Evolutionary conservation across 139 green algal genomes (phyloP), one percentile per base, ranked within the genome.

Genomic region (Chlorella vulgaris): DNA sequence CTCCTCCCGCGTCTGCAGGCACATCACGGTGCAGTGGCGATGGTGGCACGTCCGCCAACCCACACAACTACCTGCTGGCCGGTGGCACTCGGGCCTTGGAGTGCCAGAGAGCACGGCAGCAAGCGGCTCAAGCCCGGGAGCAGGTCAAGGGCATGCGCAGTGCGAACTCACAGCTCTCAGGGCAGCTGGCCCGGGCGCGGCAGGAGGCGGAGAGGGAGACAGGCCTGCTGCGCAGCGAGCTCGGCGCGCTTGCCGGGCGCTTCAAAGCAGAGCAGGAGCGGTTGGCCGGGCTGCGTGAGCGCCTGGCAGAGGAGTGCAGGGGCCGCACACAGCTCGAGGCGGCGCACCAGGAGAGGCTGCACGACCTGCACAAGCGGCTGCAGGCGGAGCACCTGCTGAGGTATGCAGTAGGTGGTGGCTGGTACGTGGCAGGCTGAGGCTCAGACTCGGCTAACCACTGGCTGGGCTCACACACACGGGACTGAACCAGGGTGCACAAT

Each of bases 261-360:
- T 76, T 84, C 35, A 83, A 70, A 6, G 29, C 50, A 7, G 83
- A 87, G 77, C 83, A 87, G 40, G 73, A 83, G 29, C 76, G 86
- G n/a, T 51, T 86, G 31, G 60, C 35, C 42, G n/a, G 58, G 28
- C 68, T 84, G 40, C 87, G 79, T 7, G 70, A 90, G 51, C 80
- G 83, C 33, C 55, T 87, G 47, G 83, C 83, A 24, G 69, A 80
- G 47, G 80, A 75, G 47, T 39, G 40, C 33, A 55, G 60, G 7
- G 69, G 53, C 18, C 61, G 80, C 4, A 42, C 68, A 3, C 68
- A 84, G 65, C 55, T 83, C 22, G 83, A 87, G 69, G 53, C 31
- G 38, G 42, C 65, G 60, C 78, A 85, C 69, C 69, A 81, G 38
- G 67, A 74, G 47, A 47, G 83, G 6, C 61, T 87, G 21, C 75